Base-by-base conservation (phyloP, 164 flowering plant genomes). In the Aristolochia californica region DNA sequence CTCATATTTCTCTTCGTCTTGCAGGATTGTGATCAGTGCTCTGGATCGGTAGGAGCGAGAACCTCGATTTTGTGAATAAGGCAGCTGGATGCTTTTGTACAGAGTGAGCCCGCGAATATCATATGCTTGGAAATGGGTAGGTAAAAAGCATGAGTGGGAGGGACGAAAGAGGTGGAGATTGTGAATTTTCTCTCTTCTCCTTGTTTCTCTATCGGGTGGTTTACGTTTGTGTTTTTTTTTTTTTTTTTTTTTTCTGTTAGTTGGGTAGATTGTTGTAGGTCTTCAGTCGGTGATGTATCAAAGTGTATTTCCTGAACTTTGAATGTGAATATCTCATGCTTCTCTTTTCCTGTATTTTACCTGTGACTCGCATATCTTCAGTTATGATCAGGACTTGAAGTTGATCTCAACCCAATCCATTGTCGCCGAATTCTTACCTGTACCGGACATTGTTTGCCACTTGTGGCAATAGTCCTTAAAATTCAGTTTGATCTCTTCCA, bases 11-110 rank as follows among this genome's bases (percentile, higher is more conserved):
- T 51, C 11, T 51, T 51, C 9, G n/a, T 26, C 40, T 54, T 27
- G 48, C 78, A 87, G 91, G 96, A 72, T 88, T 5, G 74, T 88
- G 66, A 78, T 84, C 21, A 79, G 78, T 72, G 83, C 89, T 62
- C 64, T 83, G 80, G 91, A 88, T 71, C 81, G 89, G 63, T 84
- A 34, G 40, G 70, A 79, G 68, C 16, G 60, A 57, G 56, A 58
- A 66, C 53, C 20, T 7, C 10, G 53, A 48, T 47, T 27, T 28
- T 25, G 28, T 34, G 26, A 53, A 27, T 30, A 14, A 3, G 22
- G 44, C 40, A 55, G 18, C 13, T n/a, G 30, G 20, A 55, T 16
- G 40, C 44, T 16, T 27, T 16, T n/a, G 44, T 16, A 25, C 14
- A 55, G 50, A 17, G 22, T 20, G 50, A 17, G 5, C 22, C n/a